Conservation (phyloP, 2,329 filamentous ascomycete species). For the Diaporthe sp. region DNA sequence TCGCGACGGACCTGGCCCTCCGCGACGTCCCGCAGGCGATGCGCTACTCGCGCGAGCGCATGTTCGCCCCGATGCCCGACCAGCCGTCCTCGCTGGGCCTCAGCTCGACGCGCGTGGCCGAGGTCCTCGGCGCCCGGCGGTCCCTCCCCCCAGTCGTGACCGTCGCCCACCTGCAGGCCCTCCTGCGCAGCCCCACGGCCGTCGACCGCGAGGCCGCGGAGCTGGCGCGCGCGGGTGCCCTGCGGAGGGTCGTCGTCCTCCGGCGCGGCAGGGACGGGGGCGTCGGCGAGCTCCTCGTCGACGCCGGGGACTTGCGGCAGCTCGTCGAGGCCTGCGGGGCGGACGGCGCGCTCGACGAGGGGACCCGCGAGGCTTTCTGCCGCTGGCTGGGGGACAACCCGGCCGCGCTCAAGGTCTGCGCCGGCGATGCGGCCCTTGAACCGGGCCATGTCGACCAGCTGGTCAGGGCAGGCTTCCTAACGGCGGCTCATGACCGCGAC, state of each 20-base stretch:
- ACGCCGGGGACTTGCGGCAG: constrained; percentile 66
- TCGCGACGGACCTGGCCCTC: constrained; percentile 68
- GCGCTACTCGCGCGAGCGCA: constrained; percentile 68
- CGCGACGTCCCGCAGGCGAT: constrained; percentile 76
- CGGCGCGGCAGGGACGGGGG: constrained; percentile 65
- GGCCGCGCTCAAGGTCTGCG: constrained; percentile 50
- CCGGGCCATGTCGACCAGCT: constrained; percentile 67
- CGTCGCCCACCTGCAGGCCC: constrained; percentile 73
- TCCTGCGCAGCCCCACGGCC: constrained; percentile 72
- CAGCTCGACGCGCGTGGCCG: constrained; percentile 72
- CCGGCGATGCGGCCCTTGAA: constrained; percentile 50
- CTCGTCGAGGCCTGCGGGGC: constrained; percentile 55
- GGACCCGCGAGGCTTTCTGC: constrained; percentile 64
- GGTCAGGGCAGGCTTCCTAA: constrained; percentile 76
- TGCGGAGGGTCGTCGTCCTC: constrained; percentile 75
- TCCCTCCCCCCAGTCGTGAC: constrained; percentile 74
- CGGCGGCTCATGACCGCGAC: constrained; percentile 55
- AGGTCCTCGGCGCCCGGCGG: constrained; percentile 72
- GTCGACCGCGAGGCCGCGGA: constrained; percentile 77
- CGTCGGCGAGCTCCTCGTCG: constrained; percentile 74
- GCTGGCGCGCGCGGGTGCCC: constrained; percentile 66
- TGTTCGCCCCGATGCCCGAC: constrained; percentile 75
- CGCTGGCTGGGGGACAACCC: constrained; percentile 64
- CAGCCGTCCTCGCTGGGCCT: constrained; percentile 64
- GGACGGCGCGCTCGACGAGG: constrained; percentile 53